Base-by-base conservation (phyloP, 495 filamentous ascomycete genomes). In the Annulohypoxylon moriforme region DNA sequence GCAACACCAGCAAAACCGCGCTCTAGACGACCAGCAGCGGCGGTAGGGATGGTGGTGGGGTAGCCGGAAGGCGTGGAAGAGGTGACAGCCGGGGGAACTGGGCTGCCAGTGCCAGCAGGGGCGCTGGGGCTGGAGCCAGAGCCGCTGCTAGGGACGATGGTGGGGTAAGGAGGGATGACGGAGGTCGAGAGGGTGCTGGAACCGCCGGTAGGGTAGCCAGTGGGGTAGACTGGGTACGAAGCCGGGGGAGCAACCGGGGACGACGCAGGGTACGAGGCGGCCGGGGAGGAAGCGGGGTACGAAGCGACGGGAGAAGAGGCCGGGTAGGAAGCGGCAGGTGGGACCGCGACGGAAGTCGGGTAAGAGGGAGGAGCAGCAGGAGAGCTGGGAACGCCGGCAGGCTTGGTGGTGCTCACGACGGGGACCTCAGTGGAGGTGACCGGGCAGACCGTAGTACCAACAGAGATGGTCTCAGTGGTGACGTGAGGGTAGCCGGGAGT, bases 1-100 rank as follows among this genome's bases (percentile, higher is more conserved):
- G 65, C 69, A 10, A 47, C 24, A 31, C 16, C 50, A 9, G 33
- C 71, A 40, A 69, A 47, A 6, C 64, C 68, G 22, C 55, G 64
- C 65, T 75, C 72, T 4, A 72, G 49, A 50, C 57, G 64, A 4
- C 68, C 72, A 1, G 72, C 72, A 4, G 68, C 72, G 0, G 72
- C 72, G 18, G 72, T 75, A 0, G 62, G 56, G 46, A 72, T 44
- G 55, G 64, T 44, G 55, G 64, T 63, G 2, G 56, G 44, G 49
- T 64, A 64, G 31, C 60, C 50, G 25, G 33, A 25, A 22, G 40
- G 40, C 40, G 36, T 52, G 29, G 62, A 34, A 0, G 72, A 34
- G 29, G 46, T 42, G 14, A 24, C n/a, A 29, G 46, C 10, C 20
- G 64, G 38, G 52, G 67, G 24, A 13, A 59, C 60, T 27, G 55